Base-by-base conservation (phyloP, 306 rosid genomes). In the Vigna radiata region DNA sequence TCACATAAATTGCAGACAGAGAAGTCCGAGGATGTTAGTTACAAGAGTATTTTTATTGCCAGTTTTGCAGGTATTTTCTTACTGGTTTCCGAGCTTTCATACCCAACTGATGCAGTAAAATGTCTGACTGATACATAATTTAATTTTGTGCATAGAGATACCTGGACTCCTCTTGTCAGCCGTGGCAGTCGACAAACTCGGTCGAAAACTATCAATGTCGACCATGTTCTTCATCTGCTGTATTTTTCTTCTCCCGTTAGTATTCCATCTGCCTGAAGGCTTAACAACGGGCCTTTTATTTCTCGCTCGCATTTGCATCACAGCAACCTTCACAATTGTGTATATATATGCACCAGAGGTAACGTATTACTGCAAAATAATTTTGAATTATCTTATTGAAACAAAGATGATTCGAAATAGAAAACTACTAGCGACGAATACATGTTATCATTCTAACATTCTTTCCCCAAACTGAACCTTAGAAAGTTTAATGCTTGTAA, bases 331-430 rank as follows among this genome's bases (percentile, higher is more conserved):
- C 86, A 91, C 97, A 17, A 81, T 92, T 67, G 79, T 95, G 64
- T 95, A 89, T 65, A 95, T 95, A 79, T 95, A 95, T 73, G 99
- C 99, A 64, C 99, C 99, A 10, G 99, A 95, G 97, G 99, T 93
- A 83, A 80, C n/a, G 41, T 58, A 64, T 62, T 52, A 21, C 44
- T 39, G 62, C 72, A 71, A 46, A 63, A 46, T 68, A 60, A 44
- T 62, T 73, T 62, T 65, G 48, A 74, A 81, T 61, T 61, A 46
- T 31, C 61, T 68, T 54, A 58, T 75, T 58, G 70, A 74, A 73
- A 55, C 29, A 4, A 11, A 11, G 23, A 19, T 46, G 61, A 29
- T 31, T 46, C 21, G 70, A 31, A 60, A 64, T 55, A 19, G 5
- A 54, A 2, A 7, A 52, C 2, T 52, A 10, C 12, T n/a, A 53